These are phyloP conservation scores for Pseudomonodictys pantanalensis DNA, from an alignment of 495 filamentous ascomycete genomes.

Conservation along the genomic window DNA sequence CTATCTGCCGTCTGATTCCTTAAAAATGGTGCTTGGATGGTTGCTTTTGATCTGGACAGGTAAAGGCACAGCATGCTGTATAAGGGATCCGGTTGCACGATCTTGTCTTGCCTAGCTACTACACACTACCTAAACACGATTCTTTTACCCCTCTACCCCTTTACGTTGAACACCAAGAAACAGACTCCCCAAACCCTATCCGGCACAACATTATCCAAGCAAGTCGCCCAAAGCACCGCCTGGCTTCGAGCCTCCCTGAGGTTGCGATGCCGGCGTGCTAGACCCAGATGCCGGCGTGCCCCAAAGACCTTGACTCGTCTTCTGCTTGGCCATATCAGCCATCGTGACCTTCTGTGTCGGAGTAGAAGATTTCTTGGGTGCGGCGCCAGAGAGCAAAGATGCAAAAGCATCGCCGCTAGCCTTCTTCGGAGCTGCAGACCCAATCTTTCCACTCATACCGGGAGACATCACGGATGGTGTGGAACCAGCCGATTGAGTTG, in stretches of 20 bases:
- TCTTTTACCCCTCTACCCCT: too few relatives aligned
- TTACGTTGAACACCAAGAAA: too few relatives aligned
- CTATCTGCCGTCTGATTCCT: too few relatives aligned
- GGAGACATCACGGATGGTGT: conserved; percentile 36
- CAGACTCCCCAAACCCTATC: too few relatives aligned
- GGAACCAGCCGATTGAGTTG: conserved; percentile 40
- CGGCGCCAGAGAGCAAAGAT: conserved; percentile 75
- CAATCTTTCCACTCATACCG: conserved; percentile 38
- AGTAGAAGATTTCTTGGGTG: conserved; percentile 71
- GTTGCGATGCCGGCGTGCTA: conserved; percentile 30
- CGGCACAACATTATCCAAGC: conserved; percentile 24
- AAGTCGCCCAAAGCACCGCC: conserved; percentile 34
- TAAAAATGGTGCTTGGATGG: too few relatives aligned
- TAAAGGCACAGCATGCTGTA: not conserved
- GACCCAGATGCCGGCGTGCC: conserved; percentile 56
- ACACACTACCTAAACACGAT: not conserved
- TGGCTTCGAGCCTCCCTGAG: conserved; percentile 38
- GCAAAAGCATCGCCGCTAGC: conserved; percentile 80
- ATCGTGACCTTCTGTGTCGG: conserved; percentile 66
- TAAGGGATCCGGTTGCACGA: not conserved
- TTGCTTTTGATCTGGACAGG: too few relatives aligned
- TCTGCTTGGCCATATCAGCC: conserved; percentile 92
- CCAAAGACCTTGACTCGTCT: conserved; percentile 92
- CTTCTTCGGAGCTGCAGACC: conserved; percentile 54
- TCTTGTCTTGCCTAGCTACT: too few relatives aligned